A percentile compares a stretch with the other conserved stretches of the same genome.
These are phyloP conservation scores for Tremella fuciformis DNA, from an alignment of 768 basidiomycete species.

Conservation along the genomic window DNA sequence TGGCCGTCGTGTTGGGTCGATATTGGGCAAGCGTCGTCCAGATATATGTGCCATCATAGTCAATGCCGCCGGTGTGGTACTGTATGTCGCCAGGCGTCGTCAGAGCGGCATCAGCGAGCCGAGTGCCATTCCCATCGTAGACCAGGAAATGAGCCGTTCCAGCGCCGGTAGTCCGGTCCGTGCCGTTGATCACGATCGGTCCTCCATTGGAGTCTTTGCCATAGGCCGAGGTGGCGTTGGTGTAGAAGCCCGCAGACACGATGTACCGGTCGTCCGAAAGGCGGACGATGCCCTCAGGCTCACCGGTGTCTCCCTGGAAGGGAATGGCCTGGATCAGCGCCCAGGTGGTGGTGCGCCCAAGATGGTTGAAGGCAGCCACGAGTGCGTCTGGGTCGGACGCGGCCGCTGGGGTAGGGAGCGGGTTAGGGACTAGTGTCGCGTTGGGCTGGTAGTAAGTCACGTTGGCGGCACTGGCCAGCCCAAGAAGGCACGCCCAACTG, in stretches of 20 bases:
- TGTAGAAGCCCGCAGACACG: slow-evolving; percentile 16
- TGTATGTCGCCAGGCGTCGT: slow-evolving; percentile 4
- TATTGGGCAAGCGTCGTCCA: too few species aligned
- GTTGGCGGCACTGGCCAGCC: too few species aligned
- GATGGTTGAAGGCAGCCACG: slow-evolving; percentile 16
- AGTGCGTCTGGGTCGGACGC: slow-evolving; percentile 19
- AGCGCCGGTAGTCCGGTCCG: slow-evolving; percentile 17
- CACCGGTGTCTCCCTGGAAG: slow-evolving; percentile 19
- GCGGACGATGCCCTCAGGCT: slow-evolving; percentile 21
- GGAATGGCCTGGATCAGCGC: slow-evolving; percentile 13
- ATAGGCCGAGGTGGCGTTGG: slow-evolving; percentile 10
- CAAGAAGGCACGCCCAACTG: too few species aligned
- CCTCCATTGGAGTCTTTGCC: slow-evolving; percentile 13
- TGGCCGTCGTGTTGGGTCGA: too few species aligned
- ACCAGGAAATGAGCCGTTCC: slow-evolving; percentile 19
- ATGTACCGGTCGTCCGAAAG: slow-evolving; percentile 19
- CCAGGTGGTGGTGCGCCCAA: slow-evolving; percentile 23
- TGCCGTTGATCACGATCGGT: slow-evolving; percentile 20
- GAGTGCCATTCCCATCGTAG: slow-evolving; percentile 18
- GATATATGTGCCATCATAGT: too few species aligned
- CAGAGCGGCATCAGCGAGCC: slow-evolving; percentile 18
- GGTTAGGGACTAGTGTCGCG: slow-evolving; percentile 15
- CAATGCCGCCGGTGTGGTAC: too few species aligned
- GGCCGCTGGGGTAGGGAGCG: slow-evolving; percentile 14
- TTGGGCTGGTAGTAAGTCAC: background rate